Evolutionary conservation across 1,284 basidiomycete genomes (phyloP).

Genomic region (Pholiota adiposa): DNA sequence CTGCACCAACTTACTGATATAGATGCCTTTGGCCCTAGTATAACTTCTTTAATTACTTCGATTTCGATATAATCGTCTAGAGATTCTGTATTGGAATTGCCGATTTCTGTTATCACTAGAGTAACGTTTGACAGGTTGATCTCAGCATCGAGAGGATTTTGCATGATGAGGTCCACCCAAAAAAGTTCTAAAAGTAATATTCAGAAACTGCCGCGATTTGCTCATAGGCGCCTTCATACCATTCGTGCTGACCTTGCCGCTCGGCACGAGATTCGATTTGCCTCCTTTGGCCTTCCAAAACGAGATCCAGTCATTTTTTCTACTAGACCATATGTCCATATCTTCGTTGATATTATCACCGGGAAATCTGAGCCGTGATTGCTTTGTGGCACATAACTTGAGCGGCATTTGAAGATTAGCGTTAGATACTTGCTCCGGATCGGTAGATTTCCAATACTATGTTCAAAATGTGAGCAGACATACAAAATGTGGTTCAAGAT

Average conservation of each 20-base stretch:
- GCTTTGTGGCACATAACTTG: slow-evolving; percentile 56
- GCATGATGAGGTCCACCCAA: slow-evolving; percentile 72
- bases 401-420: slow-evolving; percentile 60
- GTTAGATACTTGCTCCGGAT: slow-evolving; percentile 41
- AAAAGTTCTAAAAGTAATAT: slow-evolving; percentile 58
- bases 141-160: slow-evolving; percentile 74
- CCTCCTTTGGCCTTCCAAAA: slow-evolving; percentile 64
- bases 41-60: slow-evolving; percentile 61
- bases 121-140: slow-evolving; percentile 67
- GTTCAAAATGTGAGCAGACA: slow-evolving; percentile 1
- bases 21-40: slow-evolving; percentile 56
- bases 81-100: slow-evolving; percentile 34
- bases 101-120: slow-evolving; percentile 49
- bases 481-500: slow-evolving; percentile 4
- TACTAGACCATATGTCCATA: slow-evolving; percentile 55
- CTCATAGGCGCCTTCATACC: slow-evolving; percentile 43
- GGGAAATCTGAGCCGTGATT: slow-evolving; percentile 58
- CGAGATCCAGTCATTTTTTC: slow-evolving; percentile 64
- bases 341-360: slow-evolving; percentile 51
- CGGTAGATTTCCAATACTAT: slow-evolving; percentile 68
- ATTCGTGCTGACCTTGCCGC: slow-evolving; percentile 62
- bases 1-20: slow-evolving; percentile 7
- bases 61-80: slow-evolving; percentile 51
- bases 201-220: neutral
- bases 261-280: slow-evolving; percentile 53